Evolutionary conservation across 2,329 filamentous ascomycete genomes (phyloP), one percentile per base, ranked within the genome.

Genomic region (Aspergillus neotritici): DNA sequence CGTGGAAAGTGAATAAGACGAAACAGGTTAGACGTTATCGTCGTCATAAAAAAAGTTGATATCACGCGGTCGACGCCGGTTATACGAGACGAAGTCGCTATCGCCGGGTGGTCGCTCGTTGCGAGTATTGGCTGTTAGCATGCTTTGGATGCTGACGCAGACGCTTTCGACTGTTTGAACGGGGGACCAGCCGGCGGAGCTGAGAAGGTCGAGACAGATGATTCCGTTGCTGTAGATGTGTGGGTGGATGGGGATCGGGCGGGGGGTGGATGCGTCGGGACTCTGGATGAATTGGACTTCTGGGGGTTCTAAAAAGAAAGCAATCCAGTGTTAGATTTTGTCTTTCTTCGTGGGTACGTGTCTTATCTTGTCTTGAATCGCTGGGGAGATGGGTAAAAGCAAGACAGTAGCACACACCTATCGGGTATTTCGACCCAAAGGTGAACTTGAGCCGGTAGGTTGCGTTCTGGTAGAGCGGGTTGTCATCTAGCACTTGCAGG

Each of bases 181-280:
- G 0, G 93, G 93, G 37, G 86, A 93, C 93, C 93, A 98, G 44
- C 93, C 93, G 51, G 88, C 83, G 8, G 79, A 75, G 40, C 88
- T 88, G 7, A 98, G 81, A 1, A 98, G 79, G 58, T 98, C 93
- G 37, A 98, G 84, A 61, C 93, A 98, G 63, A 98, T 98, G 66
- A 97, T 95, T 56, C 93, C 93, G 67, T 98, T 98, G 56, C 86
- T 93, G 73, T 98, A 98, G 67, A 98, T 87, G 71, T 98, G 93
- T 3, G 93, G 93, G 61, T 98, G 93, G 65, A 95, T 90, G 1
- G 93, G 93, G 57, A 98, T 90, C 2, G 75, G 71, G 33, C 78
- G 76, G 32, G 67, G 65, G 1, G 69, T 64, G 5, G 60, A 56
- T 28, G 64, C 16, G 44, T 39, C n/a, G 29, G 79, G 65, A 41